phyloP scores from a whole-genome alignment of 1,139 yeast genomes.

The Hemisphaericaspora xylofermentans region DNA sequence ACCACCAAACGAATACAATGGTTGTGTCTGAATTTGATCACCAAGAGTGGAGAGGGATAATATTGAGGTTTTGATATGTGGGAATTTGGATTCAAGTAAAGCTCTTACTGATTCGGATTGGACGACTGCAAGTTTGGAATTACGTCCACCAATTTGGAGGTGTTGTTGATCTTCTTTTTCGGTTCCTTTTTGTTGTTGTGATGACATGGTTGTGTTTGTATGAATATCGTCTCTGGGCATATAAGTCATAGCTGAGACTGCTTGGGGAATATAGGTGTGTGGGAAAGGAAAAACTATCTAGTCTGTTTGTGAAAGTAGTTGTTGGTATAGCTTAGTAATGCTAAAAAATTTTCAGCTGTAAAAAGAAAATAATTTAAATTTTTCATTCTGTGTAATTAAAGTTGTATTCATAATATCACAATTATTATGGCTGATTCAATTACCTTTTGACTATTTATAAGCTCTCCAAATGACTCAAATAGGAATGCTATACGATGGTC shows the following conservation, averaged over 20 bases:
- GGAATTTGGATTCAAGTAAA: constrained; percentile 57
- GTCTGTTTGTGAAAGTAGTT: too few relatives aligned
- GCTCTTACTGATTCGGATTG: constrained; percentile 78
- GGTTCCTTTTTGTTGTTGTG: neutral
- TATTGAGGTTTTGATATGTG: constrained; percentile 61
- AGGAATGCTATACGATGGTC: too few relatives aligned
- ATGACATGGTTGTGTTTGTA: neutral
- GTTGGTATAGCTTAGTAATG: too few relatives aligned
- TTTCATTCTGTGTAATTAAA: too few relatives aligned
- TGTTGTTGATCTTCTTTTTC: constrained; percentile 16
- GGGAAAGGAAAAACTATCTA: too few relatives aligned
- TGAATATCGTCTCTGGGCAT: neutral
- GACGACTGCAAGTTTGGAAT: constrained; percentile 79
- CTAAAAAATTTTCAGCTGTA: too few relatives aligned
- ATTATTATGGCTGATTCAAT: too few relatives aligned
- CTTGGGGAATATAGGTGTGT: too few relatives aligned
- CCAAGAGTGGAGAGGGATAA: constrained; percentile 85
- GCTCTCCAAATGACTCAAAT: too few relatives aligned
- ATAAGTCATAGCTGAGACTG: neutral
- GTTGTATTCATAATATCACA: too few relatives aligned
- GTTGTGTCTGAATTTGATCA: constrained; percentile 80
- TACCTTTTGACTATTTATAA: too few relatives aligned
- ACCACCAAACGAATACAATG: constrained; percentile 93
- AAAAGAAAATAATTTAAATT: too few relatives aligned
- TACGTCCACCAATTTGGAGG: constrained; percentile 80